Percentiles rank a stretch among this genome's conserved stretches.
These are phyloP conservation scores for Nepenthes gracilis DNA, from an alignment of 148 eudicot species.

Conservation along the genomic window DNA sequence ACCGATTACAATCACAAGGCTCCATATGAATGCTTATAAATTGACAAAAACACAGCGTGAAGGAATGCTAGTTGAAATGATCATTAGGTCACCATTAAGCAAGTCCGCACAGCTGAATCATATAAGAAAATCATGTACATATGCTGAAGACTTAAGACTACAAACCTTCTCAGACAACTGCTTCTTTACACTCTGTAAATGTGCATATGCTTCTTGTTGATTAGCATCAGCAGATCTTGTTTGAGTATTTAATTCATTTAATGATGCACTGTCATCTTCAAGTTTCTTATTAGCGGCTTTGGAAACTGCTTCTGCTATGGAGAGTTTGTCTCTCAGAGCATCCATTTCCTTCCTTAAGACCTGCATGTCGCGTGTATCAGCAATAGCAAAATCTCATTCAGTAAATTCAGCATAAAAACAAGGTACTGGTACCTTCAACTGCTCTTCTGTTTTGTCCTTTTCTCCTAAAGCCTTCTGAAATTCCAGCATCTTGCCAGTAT, in stretches of 20 bases:
- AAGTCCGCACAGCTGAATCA: too few relatives aligned
- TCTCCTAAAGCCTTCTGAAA: slow-evolving; percentile 60
- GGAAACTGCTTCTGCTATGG: slow-evolving; percentile 38
- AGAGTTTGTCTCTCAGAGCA: slow-evolving; percentile 34
- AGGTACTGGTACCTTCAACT: slow-evolving; percentile 41
- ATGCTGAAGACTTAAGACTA: too few relatives aligned
- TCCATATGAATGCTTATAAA: too few relatives aligned
- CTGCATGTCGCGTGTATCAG: slow-evolving; percentile 22
- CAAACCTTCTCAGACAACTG: slow-evolving; percentile 57
- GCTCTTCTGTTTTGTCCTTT: slow-evolving; percentile 52
- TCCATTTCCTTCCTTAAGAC: slow-evolving; percentile 60
- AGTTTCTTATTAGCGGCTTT: slow-evolving; percentile 33
- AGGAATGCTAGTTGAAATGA: too few relatives aligned
- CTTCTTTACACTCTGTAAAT: slow-evolving; percentile 34
- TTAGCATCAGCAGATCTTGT: slow-evolving; percentile 36
- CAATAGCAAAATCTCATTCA: neutral
- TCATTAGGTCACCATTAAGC: too few relatives aligned
- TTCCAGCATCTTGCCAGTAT: slow-evolving; percentile 60
- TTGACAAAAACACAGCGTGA: too few relatives aligned
- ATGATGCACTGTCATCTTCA: slow-evolving; percentile 34
- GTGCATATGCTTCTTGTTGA: slow-evolving; percentile 56
- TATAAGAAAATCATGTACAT: too few relatives aligned
- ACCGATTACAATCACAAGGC: too few relatives aligned
- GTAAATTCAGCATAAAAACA: neutral
- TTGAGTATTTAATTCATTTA: slow-evolving; percentile 31